Evolutionary conservation across 257 asterid genomes (phyloP).

Genomic region (Fraxinus excelsior): DNA sequence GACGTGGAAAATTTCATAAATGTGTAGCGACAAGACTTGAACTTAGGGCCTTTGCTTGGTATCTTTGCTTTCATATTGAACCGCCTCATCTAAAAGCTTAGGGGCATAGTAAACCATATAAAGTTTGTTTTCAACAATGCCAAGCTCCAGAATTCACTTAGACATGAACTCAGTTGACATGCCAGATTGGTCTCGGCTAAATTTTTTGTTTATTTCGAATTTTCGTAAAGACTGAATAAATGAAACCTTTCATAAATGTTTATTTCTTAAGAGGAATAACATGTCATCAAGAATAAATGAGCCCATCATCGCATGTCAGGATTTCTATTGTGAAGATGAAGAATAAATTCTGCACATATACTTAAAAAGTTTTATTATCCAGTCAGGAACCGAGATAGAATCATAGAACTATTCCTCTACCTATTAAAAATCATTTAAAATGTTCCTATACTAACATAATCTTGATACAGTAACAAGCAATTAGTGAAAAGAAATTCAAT

Average conservation of each 20-base stretch:
- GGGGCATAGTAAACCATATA: background rate
- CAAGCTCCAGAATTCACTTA: conserved; percentile 4
- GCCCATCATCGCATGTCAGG: no score
- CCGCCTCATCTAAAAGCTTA: background rate
- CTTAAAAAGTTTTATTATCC: no score
- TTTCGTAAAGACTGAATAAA: background rate
- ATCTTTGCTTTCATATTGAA: background rate
- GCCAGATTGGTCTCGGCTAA: background rate
- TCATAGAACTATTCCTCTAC: background rate
- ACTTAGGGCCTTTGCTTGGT: background rate
- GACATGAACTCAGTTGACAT: background rate
- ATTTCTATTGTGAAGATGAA: no score
- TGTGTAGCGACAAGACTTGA: background rate
- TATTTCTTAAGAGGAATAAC: background rate
- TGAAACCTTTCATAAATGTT: no score
- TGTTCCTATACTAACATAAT: background rate
- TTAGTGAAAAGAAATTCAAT: conserved; percentile 6
- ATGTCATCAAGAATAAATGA: background rate
- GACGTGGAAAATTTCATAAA: background rate
- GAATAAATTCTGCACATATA: no score
- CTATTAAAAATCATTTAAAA: background rate
- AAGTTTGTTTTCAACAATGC: conserved; percentile 2
- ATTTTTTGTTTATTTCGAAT: background rate
- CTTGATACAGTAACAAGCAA: conserved; percentile 8
- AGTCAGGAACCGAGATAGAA: no score